Conservation (phyloP, 306 rosid species). For the Clitoria ternatea region DNA sequence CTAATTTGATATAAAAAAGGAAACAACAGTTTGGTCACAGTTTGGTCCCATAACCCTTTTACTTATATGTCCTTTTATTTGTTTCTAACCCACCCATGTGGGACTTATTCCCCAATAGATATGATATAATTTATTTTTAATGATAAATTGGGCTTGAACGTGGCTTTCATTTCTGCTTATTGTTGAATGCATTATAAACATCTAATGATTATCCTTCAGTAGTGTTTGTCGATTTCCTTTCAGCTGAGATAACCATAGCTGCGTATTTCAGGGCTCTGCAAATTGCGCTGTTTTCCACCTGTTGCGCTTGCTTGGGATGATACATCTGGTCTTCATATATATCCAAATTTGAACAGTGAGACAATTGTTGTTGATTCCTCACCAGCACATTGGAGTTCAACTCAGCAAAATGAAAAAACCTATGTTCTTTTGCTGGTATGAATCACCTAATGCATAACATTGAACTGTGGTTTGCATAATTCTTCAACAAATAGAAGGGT, state of each 20-base stretch:
- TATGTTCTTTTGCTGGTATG: constrained; percentile 78
- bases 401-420: constrained; percentile 62
- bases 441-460: constrained; percentile 10
- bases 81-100: too few relatives aligned
- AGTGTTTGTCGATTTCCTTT: constrained; percentile 18
- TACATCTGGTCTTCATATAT: constrained; percentile 82
- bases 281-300: constrained; percentile 96
- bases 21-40: too few relatives aligned
- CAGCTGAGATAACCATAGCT: constrained; percentile 26
- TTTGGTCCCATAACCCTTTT: too few relatives aligned
- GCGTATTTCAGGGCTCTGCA: constrained; percentile 72
- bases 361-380: constrained; percentile 85
- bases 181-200: not conserved
- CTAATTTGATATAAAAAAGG: too few relatives aligned
- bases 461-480: not conserved
- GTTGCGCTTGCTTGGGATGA: constrained; percentile 94
- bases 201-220: constrained; percentile 15
- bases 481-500: not conserved
- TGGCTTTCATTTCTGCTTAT: not conserved
- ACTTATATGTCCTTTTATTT: too few relatives aligned
- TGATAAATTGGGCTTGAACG: constrained; percentile 2
- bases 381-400: constrained; percentile 77
- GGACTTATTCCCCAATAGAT: not conserved
- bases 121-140: not conserved
- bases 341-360: constrained; percentile 66